phyloP scores from a whole-genome alignment of 805 yeast species.

The Zygosaccharomyces rouxii region DNA sequence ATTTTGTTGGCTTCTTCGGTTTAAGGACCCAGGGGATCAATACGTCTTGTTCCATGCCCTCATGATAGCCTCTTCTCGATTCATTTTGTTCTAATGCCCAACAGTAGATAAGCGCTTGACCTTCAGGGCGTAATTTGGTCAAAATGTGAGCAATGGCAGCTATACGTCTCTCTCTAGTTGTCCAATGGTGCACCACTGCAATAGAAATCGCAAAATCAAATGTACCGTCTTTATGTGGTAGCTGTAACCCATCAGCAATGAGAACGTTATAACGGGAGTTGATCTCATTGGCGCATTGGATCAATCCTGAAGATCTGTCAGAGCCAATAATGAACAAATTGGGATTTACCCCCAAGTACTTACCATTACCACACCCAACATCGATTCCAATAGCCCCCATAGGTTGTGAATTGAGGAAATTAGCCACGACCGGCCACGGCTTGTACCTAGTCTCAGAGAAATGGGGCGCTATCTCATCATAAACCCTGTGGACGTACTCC shows the following conservation, averaged over 20 bases:
- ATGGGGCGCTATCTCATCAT: constrained; percentile 87
- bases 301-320: constrained; percentile 66
- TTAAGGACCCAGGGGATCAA: constrained; percentile 92
- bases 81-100: constrained; percentile 95
- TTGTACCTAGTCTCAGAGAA: constrained; percentile 89
- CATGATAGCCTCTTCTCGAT: constrained; percentile 85
- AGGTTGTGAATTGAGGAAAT: constrained; percentile 48
- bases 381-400: constrained; percentile 75
- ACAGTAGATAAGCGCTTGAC: constrained; percentile 77
- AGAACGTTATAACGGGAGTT: constrained; percentile 46
- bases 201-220: constrained; percentile 88
- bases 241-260: constrained; percentile 73
- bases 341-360: constrained; percentile 70
- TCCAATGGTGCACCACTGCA: constrained; percentile 93
- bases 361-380: constrained; percentile 97
- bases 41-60: constrained; percentile 89
- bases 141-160: constrained; percentile 70
- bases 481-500: constrained; percentile 82
- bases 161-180: constrained; percentile 75
- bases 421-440: constrained; percentile 95
- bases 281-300: constrained; percentile 54
- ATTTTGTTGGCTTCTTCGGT: constrained; percentile 40
- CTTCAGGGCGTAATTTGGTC: constrained; percentile 51
- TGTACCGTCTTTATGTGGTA: constrained; percentile 48
- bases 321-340: constrained; percentile 68